phyloP scores from a whole-genome alignment of 2,329 filamentous ascomycete species.

The Pestalotiopsis sp. region DNA sequence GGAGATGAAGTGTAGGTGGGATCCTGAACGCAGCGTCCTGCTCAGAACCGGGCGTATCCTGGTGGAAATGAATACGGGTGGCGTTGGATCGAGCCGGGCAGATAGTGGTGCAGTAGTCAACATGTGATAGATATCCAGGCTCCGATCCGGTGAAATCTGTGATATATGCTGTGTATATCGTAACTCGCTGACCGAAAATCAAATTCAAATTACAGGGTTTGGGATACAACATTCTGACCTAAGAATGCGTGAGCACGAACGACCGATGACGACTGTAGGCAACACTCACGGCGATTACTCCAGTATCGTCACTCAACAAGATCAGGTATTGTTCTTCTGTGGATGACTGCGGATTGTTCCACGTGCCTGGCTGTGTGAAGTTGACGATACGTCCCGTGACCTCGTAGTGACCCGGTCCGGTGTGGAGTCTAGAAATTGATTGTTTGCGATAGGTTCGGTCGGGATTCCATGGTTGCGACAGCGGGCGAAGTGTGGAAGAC shows the following conservation, averaged over 20 bases:
- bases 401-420: conserved; percentile 50
- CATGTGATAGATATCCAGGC: conserved; percentile 35
- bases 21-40: conserved; percentile 42
- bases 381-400: conserved; percentile 60
- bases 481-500: conserved; percentile 37
- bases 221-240: conserved; percentile 56
- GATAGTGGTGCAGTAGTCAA: conserved; percentile 54
- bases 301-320: conserved; percentile 57
- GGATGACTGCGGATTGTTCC: conserved; percentile 43
- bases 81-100: conserved; percentile 57
- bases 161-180: conserved; percentile 59
- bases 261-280: no score
- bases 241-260: not conserved
- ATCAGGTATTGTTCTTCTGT: conserved; percentile 52
- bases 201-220: conserved; percentile 38
- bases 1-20: conserved; percentile 44
- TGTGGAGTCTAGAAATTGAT: conserved; percentile 46
- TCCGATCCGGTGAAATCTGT: conserved; percentile 42
- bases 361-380: conserved; percentile 45
- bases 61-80: conserved; percentile 55
- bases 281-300: conserved; percentile 50
- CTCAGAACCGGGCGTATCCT: conserved; percentile 39
- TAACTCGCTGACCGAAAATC: conserved; percentile 54
- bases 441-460: conserved; percentile 47
- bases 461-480: conserved; percentile 40